These are phyloP conservation scores for Metschnikowia gelsemii DNA, from an alignment of 805 yeast species.

Conservation along the genomic window DNA sequence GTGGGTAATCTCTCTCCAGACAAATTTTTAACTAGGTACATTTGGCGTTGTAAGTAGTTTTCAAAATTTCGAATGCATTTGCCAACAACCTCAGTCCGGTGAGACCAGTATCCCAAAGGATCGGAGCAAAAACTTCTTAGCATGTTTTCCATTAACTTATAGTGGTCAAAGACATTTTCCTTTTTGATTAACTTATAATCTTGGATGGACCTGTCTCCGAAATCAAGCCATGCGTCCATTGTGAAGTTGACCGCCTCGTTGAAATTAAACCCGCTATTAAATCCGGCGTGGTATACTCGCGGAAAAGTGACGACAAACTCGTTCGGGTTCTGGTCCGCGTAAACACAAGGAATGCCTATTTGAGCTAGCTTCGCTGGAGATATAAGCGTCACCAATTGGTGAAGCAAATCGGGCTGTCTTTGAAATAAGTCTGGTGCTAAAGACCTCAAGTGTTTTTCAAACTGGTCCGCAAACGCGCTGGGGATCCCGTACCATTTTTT, in stretches of 20 bases:
- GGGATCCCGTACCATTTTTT: conserved; percentile 96
- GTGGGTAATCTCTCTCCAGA: conserved; percentile 23
- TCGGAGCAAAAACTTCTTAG: conserved; percentile 27
- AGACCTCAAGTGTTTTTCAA: conserved; percentile 60
- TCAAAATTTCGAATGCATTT: conserved; percentile 33
- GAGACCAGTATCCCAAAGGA: conserved; percentile 2
- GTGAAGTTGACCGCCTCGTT: conserved; percentile 58
- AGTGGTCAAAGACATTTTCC: conserved; percentile 53
- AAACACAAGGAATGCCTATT: conserved; percentile 45
- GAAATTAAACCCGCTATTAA: conserved; percentile 46
- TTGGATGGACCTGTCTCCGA: conserved; percentile 46
- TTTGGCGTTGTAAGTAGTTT: conserved; percentile 23
- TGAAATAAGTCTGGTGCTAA: conserved; percentile 79
- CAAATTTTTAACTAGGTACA: conserved; percentile 19
- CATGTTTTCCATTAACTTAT: conserved; percentile 48
- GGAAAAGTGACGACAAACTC: conserved; percentile 46
- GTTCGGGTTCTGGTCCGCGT: conserved; percentile 71
- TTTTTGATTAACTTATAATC: conserved; percentile 34
- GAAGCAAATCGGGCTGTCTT: conserved; percentile 84
- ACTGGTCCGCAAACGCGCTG: conserved; percentile 55
- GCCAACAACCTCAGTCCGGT: conserved; percentile 13
- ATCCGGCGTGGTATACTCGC: conserved; percentile 46
- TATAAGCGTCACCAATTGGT: conserved; percentile 77
- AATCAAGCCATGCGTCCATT: conserved; percentile 66
- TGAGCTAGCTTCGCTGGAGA: conserved; percentile 60